A percentile compares a stretch with the other conserved stretches of the same genome.
phyloP scores from a whole-genome alignment of 768 basidiomycete genomes.

The Neoboletus magnificus region DNA sequence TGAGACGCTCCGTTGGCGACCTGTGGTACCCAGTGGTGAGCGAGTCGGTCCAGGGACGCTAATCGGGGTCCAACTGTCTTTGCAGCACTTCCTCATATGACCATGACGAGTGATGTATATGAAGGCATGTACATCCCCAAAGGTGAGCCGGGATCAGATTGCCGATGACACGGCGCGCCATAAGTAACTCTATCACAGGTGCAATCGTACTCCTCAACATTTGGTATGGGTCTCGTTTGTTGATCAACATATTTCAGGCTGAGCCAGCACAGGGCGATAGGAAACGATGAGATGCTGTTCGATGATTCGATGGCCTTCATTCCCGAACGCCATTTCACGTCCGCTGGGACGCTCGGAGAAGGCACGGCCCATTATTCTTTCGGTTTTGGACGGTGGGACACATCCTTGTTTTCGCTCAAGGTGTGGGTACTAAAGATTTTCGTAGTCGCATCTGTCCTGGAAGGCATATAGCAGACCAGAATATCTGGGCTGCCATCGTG shows the following conservation, averaged over 20 bases:
- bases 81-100: slow-evolving; percentile 24
- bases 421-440: neutral
- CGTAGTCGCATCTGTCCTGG: slow-evolving; percentile 34
- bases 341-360: slow-evolving; percentile 12
- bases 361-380: slow-evolving; percentile 5
- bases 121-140: slow-evolving; percentile 31
- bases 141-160: slow-evolving; percentile 9
- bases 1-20: slow-evolving; percentile 33
- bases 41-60: neutral
- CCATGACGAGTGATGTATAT: slow-evolving; percentile 23
- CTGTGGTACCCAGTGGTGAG: slow-evolving; percentile 28
- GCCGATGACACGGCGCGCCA: neutral
- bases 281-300: slow-evolving; percentile 50
- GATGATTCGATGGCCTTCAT: slow-evolving; percentile 50
- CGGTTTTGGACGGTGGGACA: slow-evolving; percentile 27
- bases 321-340: slow-evolving; percentile 51
- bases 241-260: neutral
- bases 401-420: neutral
- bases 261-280: slow-evolving; percentile 36
- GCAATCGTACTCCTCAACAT: slow-evolving; percentile 23
- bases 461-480: slow-evolving; percentile 31
- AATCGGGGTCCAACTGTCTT: neutral
- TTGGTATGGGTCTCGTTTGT: slow-evolving; percentile 14
- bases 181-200: slow-evolving; percentile 2
- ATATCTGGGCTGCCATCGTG: slow-evolving; percentile 32